A percentile compares a stretch with the other conserved stretches of the same genome.
Evolutionary conservation across 495 filamentous ascomycete genomes (phyloP).

Genomic region (Tirmania nivea): DNA sequence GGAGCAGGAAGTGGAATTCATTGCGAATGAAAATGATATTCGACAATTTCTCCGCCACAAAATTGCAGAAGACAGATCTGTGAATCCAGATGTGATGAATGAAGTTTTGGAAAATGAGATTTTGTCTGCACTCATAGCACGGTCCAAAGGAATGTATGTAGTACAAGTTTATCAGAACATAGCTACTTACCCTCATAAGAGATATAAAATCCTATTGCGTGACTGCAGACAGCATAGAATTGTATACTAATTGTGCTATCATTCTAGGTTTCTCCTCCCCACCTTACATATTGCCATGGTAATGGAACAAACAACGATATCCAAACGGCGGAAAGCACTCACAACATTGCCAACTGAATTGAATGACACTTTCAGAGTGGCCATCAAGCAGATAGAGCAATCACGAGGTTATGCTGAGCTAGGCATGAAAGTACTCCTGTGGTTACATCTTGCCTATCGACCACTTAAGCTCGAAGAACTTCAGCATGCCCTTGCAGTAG

Average conservation of each 20-base stretch:
- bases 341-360: neutral
- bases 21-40: neutral
- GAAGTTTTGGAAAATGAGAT: neutral
- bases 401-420: neutral
- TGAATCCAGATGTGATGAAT: neutral
- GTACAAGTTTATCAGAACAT: no score
- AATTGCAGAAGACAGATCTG: neutral
- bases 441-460: constrained; percentile 1
- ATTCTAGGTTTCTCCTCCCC: neutral
- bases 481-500: constrained; percentile 8
- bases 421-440: neutral
- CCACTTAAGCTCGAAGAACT: constrained; percentile 4
- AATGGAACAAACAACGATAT: neutral
- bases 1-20: neutral
- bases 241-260: neutral
- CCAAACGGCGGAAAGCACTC: neutral
- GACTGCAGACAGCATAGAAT: no score
- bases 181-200: no score
- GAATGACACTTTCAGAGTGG: neutral
- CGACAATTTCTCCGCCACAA: neutral
- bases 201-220: no score
- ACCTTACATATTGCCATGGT: neutral
- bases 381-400: neutral
- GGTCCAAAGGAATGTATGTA: no score
- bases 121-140: neutral